Evolutionary conservation across 1,284 basidiomycete species (phyloP), one percentile per base, ranked within the genome.

Genomic region (Boletus smithii): DNA sequence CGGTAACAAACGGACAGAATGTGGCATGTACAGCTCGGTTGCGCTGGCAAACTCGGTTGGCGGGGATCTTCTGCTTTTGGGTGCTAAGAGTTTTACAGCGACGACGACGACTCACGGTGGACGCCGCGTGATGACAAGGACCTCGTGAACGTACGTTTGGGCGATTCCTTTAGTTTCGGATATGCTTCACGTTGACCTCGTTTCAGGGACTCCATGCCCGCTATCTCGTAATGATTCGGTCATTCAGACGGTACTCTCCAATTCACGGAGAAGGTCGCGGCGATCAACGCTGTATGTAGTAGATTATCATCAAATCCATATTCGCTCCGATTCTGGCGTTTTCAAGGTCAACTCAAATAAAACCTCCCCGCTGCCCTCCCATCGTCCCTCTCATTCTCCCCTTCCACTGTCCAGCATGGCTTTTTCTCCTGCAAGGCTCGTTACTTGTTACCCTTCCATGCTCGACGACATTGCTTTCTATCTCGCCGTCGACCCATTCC

Each of bases 241-340:
- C 65, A 65, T 53, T 53, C 49, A 53, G 42, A 44, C 59, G 63
- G 56, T 58, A 59, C 61, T 58, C 62, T 61, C 60, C 60, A 56
- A 63, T 62, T 61, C 63, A 67, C 63, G 59, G 63, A 58, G 69
- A 74, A 73, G 68, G 34, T 65, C 64, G 65, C 73, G 73, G 74
- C 73, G 73, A 76, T 75, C 72, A 75, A 71, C 56, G 50, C 42
- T 62, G 55, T 54, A 64, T 57, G 66, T 54, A 65, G 63, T 54
- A 65, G 66, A 68, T 68, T 63, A 67, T 66, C 64, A 67, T 67
- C 62, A 66, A 49, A 53, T 47, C 55, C 50, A 65, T 68, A 67
- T 67, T 56, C 60, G 56, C 62, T 63, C 62, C 56, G 63, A 63
- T 51, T 66, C 62, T 53, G n/a, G n/a, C n/a, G n/a, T n/a, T n/a